A percentile compares a stretch with the other conserved stretches of the same genome.
Conservation (phyloP, 805 yeast genomes). For the Metschnikowia aberdeeniae region DNA sequence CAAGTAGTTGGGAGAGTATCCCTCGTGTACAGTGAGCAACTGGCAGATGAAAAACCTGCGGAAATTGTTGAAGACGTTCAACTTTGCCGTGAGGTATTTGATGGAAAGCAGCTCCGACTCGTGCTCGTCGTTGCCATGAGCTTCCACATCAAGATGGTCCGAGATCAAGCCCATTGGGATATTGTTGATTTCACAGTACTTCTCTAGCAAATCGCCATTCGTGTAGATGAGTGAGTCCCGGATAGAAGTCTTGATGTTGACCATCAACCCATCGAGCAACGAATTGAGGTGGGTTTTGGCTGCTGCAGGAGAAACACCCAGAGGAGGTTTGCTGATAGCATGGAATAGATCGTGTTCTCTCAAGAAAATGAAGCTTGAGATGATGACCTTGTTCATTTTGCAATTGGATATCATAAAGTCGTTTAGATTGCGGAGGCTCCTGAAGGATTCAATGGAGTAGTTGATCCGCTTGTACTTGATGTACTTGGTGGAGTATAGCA, state of each 20-base stretch:
- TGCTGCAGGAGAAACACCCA: not conserved
- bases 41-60: constrained; percentile 38
- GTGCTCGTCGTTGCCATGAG: not conserved
- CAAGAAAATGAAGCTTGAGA: constrained; percentile 26
- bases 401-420: constrained; percentile 32
- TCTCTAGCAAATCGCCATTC: constrained; percentile 37
- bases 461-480: constrained; percentile 24
- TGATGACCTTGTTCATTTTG: constrained; percentile 34
- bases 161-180: constrained; percentile 22
- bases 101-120: constrained; percentile 4
- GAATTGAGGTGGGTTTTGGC: constrained; percentile 19
- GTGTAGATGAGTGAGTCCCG: constrained; percentile 27
- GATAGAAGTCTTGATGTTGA: constrained; percentile 28
- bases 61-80: constrained; percentile 32
- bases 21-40: constrained; percentile 33
- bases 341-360: constrained; percentile 31
- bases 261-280: constrained; percentile 25
- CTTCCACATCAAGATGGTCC: constrained; percentile 7
- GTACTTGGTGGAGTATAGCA: constrained; percentile 27
- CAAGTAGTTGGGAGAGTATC: constrained; percentile 27
- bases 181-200: constrained; percentile 37
- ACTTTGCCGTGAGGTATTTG: constrained; percentile 16
- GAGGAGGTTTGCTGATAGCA: constrained; percentile 9
- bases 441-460: constrained; percentile 22
- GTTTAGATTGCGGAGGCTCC: constrained; percentile 22